These are phyloP conservation scores for Logfia minima DNA, from an alignment of 129 eudicot genomes.

Conservation along the genomic window DNA sequence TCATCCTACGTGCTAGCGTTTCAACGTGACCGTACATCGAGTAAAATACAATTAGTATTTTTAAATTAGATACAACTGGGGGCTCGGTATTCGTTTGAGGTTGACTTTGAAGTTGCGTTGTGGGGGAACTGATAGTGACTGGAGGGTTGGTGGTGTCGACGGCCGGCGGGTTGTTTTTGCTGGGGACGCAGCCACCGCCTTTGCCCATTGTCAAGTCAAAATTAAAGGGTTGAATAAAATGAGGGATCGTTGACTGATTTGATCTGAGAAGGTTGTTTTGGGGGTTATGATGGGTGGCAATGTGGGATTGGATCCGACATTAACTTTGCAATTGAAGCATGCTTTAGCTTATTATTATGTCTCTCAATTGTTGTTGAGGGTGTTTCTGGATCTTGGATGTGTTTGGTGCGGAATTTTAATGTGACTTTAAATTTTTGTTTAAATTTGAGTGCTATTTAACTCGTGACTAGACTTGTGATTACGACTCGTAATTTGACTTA, in stretches of 20 bases:
- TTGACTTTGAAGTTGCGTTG: slow-evolving; percentile 6
- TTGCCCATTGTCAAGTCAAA: slow-evolving; percentile 61
- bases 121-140: slow-evolving; percentile 20
- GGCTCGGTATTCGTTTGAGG: slow-evolving; percentile 4
- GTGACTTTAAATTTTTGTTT: no score
- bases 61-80: slow-evolving; percentile 26
- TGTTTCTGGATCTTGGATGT: no score
- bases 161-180: slow-evolving; percentile 60
- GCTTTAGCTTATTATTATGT: slow-evolving; percentile 27
- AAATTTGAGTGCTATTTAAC: no score
- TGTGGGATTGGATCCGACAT: slow-evolving; percentile 29
- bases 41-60: slow-evolving; percentile 63
- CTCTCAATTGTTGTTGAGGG: slow-evolving; percentile 24
- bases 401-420: not conserved
- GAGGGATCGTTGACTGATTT: no score
- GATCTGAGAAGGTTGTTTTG: slow-evolving; percentile 13
- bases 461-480: no score
- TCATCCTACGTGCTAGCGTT: slow-evolving; percentile 62
- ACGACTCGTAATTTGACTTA: no score
- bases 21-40: slow-evolving; percentile 99
- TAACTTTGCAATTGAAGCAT: slow-evolving; percentile 21
- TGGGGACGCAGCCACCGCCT: slow-evolving; percentile 97
- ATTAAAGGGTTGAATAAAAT: no score
- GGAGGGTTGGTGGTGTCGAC: slow-evolving; percentile 36
- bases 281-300: slow-evolving; percentile 13